phyloP scores from a whole-genome alignment of 805 yeast genomes.

The Scheffersomyces stipitis region DNA sequence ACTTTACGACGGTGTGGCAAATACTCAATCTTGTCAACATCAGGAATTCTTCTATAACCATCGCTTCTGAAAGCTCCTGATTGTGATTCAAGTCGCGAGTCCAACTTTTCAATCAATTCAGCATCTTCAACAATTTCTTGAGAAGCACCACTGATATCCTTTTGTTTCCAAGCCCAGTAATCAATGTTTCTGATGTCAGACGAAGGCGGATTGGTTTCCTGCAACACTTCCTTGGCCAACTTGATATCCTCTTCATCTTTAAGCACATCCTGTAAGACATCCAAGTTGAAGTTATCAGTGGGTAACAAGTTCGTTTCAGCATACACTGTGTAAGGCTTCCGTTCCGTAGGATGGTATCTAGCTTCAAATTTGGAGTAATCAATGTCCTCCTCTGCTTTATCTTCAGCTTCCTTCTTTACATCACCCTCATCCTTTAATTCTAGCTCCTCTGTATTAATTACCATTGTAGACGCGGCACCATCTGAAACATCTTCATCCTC shows the following conservation, averaged over 20 bases:
- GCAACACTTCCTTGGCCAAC: slow-evolving; percentile 48
- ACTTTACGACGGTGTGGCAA: slow-evolving; percentile 77
- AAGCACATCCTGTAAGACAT: slow-evolving; percentile 50
- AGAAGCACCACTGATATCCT: slow-evolving; percentile 26
- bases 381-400: slow-evolving; percentile 14
- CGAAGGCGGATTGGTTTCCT: slow-evolving; percentile 9
- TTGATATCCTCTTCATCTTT: slow-evolving; percentile 74
- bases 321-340: slow-evolving; percentile 55
- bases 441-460: slow-evolving; percentile 24
- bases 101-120: slow-evolving; percentile 27
- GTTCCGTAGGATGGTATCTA: slow-evolving; percentile 52
- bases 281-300: slow-evolving; percentile 38
- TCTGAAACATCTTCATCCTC: slow-evolving; percentile 26
- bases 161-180: slow-evolving; percentile 70
- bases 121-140: slow-evolving; percentile 23
- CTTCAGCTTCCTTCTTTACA: slow-evolving; percentile 15
- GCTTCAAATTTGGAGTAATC: slow-evolving; percentile 30
- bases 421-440: slow-evolving; percentile 17
- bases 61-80: slow-evolving; percentile 69
- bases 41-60: slow-evolving; percentile 73
- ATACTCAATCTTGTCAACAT: slow-evolving; percentile 69
- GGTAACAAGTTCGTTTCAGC: slow-evolving; percentile 37
- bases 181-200: slow-evolving; percentile 37
- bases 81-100: slow-evolving; percentile 35
- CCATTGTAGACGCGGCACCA: no score